phyloP scores from a whole-genome alignment of 495 filamentous ascomycete genomes.

The Astrothelium macrocarpum region DNA sequence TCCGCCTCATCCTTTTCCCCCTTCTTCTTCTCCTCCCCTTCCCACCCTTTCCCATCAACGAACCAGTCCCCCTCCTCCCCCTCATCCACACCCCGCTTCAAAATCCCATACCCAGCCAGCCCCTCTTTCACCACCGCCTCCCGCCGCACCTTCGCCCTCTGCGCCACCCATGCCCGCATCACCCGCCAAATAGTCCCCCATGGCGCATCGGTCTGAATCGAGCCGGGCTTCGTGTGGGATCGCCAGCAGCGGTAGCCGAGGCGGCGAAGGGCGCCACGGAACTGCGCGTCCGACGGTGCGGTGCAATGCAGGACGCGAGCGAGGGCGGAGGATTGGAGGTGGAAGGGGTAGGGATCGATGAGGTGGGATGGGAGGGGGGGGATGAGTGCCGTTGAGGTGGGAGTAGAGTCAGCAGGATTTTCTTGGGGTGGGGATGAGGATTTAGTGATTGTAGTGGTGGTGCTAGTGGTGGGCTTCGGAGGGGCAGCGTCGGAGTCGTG shows the following conservation, averaged over 20 bases:
- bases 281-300: constrained; percentile 58
- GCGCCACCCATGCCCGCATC: constrained; percentile 82
- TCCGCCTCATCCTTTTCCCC: constrained; percentile 5
- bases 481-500: constrained; percentile 1
- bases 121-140: constrained; percentile 54
- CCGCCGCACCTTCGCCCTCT: constrained; percentile 63
- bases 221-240: constrained; percentile 80
- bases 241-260: constrained; percentile 73
- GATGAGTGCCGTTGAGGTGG: constrained; percentile 19
- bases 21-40: constrained; percentile 15
- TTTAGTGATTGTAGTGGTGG: constrained; percentile 10
- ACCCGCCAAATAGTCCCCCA: constrained; percentile 87
- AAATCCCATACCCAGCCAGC: constrained; percentile 59
- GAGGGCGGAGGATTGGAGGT: constrained; percentile 63
- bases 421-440: neutral
- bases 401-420: neutral
- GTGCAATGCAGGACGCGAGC: constrained; percentile 64
- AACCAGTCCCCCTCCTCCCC: constrained; percentile 24
- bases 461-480: neutral
- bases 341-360: constrained; percentile 71
- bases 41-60: constrained; percentile 27
- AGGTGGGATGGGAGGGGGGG: constrained; percentile 34
- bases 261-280: constrained; percentile 70
- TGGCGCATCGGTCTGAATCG: constrained; percentile 80
- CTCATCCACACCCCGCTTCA: constrained; percentile 33